Evolutionary conservation across 106 monocot genomes (phyloP).

Genomic region (Dactylorhiza incarnata): DNA sequence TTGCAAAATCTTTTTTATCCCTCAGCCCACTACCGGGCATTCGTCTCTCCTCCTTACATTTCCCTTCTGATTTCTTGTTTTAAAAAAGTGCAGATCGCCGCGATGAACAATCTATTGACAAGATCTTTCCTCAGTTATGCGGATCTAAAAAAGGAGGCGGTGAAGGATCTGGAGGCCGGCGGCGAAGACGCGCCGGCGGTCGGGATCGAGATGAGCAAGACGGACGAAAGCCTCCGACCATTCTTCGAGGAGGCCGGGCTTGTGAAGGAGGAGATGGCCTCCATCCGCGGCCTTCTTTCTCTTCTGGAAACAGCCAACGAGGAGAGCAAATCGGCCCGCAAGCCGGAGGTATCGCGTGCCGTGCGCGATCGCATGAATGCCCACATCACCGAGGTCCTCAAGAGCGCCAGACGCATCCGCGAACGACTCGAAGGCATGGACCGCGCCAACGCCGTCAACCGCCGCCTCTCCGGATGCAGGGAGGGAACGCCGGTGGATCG

Average conservation of each 20-base stretch:
- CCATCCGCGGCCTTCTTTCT: slow-evolving; percentile 33
- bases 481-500: slow-evolving; percentile 59
- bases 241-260: slow-evolving; percentile 48
- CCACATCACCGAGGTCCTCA: slow-evolving; percentile 43
- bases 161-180: slow-evolving; percentile 30
- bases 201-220: slow-evolving; percentile 10
- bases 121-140: slow-evolving; percentile 37
- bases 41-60: too few relatives aligned
- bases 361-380: slow-evolving; percentile 42
- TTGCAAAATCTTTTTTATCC: too few relatives aligned
- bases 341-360: slow-evolving; percentile 26
- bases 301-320: slow-evolving; percentile 34
- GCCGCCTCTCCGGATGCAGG: slow-evolving; percentile 38
- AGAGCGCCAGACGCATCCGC: slow-evolving; percentile 38
- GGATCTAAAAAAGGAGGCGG: slow-evolving; percentile 52
- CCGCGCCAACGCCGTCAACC: slow-evolving; percentile 45
- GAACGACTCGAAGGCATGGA: slow-evolving; percentile 51
- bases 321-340: slow-evolving; percentile 36
- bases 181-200: background rate
- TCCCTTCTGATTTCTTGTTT: too few relatives aligned
- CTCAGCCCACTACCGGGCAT: too few relatives aligned
- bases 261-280: slow-evolving; percentile 39
- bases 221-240: slow-evolving; percentile 24
- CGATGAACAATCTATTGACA: slow-evolving; percentile 51
- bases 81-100: background rate